phyloP scores from a whole-genome alignment of 768 basidiomycete genomes.

The Boletus vermiculosoides region DNA sequence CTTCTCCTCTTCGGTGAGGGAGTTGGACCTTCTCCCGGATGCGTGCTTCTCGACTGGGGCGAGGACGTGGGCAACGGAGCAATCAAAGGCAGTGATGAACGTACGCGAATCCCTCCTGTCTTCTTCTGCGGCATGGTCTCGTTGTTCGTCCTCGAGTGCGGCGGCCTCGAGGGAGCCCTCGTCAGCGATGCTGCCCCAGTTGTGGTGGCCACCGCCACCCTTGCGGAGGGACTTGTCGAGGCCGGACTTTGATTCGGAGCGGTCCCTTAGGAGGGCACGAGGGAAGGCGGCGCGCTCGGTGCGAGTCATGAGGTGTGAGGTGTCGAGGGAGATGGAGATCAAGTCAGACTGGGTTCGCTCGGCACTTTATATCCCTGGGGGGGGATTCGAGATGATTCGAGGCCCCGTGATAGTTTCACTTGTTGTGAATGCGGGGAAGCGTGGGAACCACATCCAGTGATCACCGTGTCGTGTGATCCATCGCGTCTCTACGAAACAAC shows the following conservation, averaged over 20 bases:
- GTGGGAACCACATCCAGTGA: conserved; percentile 23
- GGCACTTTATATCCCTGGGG: conserved; percentile 23
- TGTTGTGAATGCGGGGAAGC: conserved; percentile 20
- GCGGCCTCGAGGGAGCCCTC: conserved; percentile 61
- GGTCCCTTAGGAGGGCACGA: conserved; percentile 71
- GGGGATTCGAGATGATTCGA: no score
- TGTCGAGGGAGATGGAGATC: neutral
- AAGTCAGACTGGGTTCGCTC: neutral
- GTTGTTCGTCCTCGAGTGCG: conserved; percentile 56
- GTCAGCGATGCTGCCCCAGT: conserved; percentile 76
- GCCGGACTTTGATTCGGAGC: conserved; percentile 76
- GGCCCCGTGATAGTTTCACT: neutral
- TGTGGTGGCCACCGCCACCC: conserved; percentile 76
- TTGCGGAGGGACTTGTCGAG: conserved; percentile 71
- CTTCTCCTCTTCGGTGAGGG: conserved; percentile 62
- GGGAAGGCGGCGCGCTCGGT: conserved; percentile 72
- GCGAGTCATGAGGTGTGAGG: conserved; percentile 61
- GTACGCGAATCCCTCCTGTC: conserved; percentile 22
- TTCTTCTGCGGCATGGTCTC: conserved; percentile 40
- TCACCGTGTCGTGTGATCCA: conserved; percentile 12
- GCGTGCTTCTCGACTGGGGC: conserved; percentile 26
- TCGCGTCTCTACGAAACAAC: neutral
- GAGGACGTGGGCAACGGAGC: conserved; percentile 6
- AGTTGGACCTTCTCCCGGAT: conserved; percentile 40
- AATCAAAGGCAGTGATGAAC: conserved; percentile 1